Evolutionary conservation across 2,329 filamentous ascomycete species (phyloP).

Genomic region (Trichoderma sp.): DNA sequence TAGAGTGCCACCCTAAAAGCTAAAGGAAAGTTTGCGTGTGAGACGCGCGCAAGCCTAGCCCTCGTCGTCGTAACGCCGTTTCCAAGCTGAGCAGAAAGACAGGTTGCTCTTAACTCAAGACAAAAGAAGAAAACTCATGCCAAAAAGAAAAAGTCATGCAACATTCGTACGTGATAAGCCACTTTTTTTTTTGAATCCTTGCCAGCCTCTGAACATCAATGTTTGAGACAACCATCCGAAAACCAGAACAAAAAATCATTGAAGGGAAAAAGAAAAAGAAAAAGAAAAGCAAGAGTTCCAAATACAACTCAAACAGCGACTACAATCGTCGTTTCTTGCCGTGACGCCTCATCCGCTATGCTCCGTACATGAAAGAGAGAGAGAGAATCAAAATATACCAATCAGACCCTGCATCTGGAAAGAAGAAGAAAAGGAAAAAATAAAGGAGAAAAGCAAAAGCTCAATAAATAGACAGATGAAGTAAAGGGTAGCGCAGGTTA

Average conservation of each 20-base stretch:
- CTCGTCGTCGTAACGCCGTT: slow-evolving; percentile 21
- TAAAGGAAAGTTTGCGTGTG: background rate
- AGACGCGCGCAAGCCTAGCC: background rate
- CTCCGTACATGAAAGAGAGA: slow-evolving; percentile 36
- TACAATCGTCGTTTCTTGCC: slow-evolving; percentile 35
- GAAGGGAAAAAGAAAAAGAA: background rate
- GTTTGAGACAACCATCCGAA: slow-evolving; percentile 3
- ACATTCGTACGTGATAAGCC: slow-evolving; percentile 16
- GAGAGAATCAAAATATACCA: slow-evolving; percentile 26
- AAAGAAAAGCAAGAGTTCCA: slow-evolving; percentile 13
- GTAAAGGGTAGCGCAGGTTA: slow-evolving; percentile 25
- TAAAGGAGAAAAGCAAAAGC: slow-evolving; percentile 26
- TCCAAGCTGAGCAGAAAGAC: slow-evolving; percentile 18
- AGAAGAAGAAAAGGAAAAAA: slow-evolving; percentile 26
- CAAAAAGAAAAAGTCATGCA: slow-evolving; percentile 23
- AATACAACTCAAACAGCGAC: slow-evolving; percentile 31
- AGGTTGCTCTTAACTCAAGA: slow-evolving; percentile 12
- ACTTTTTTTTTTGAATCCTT: slow-evolving; percentile 26
- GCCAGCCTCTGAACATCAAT: slow-evolving; percentile 7
- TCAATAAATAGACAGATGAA: slow-evolving; percentile 33
- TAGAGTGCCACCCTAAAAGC: slow-evolving; percentile 15
- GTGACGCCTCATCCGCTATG: slow-evolving; percentile 49
- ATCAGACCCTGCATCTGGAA: slow-evolving; percentile 31
- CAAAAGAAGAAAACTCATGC: slow-evolving; percentile 14
- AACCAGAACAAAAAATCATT: slow-evolving; percentile 8